These are phyloP conservation scores for Xylaria sp. DNA, from an alignment of 2,329 filamentous ascomycete species.

Conservation along the genomic window DNA sequence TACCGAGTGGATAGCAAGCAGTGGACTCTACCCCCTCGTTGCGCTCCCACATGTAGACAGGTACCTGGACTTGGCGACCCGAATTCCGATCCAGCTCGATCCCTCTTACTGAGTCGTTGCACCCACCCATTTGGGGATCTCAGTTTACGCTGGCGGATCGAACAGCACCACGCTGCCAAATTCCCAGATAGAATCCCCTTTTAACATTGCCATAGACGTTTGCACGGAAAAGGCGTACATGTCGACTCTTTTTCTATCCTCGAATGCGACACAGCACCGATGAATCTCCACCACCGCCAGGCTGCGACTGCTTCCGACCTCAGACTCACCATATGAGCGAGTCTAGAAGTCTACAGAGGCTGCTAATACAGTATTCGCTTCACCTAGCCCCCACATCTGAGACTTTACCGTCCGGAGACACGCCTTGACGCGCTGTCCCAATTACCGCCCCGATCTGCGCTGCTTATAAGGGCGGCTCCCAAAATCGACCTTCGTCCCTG, in stretches of 20 bases:
- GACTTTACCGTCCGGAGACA: slow-evolving; percentile 13
- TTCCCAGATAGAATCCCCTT: slow-evolving; percentile 49
- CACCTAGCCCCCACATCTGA: slow-evolving; percentile 35
- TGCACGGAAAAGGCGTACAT: slow-evolving; percentile 40
- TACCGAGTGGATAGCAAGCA: background rate
- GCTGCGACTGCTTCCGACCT: slow-evolving; percentile 12
- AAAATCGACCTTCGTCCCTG: slow-evolving; percentile 11
- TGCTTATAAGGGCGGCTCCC: slow-evolving; percentile 3
- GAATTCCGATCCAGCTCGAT: slow-evolving; percentile 32
- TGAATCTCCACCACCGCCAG: slow-evolving; percentile 23
- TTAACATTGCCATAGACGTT: slow-evolving; percentile 50
- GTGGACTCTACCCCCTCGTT: slow-evolving; percentile 6
- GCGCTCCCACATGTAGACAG: slow-evolving; percentile 14
- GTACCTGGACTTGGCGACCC: slow-evolving; percentile 30
- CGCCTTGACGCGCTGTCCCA: slow-evolving; percentile 28
- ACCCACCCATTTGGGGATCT: slow-evolving; percentile 48
- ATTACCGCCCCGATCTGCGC: slow-evolving; percentile 28
- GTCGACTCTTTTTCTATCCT: slow-evolving; percentile 42
- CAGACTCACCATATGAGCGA: slow-evolving; percentile 26
- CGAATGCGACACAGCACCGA: slow-evolving; percentile 44
- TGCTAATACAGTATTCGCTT: slow-evolving; percentile 11
- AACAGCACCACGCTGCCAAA: slow-evolving; percentile 45
- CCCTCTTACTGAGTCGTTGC: slow-evolving; percentile 25
- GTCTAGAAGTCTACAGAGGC: background rate
- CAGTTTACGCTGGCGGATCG: slow-evolving; percentile 49